phyloP scores from a whole-genome alignment of 208 protist species.

The Crithidia fasciculata region DNA sequence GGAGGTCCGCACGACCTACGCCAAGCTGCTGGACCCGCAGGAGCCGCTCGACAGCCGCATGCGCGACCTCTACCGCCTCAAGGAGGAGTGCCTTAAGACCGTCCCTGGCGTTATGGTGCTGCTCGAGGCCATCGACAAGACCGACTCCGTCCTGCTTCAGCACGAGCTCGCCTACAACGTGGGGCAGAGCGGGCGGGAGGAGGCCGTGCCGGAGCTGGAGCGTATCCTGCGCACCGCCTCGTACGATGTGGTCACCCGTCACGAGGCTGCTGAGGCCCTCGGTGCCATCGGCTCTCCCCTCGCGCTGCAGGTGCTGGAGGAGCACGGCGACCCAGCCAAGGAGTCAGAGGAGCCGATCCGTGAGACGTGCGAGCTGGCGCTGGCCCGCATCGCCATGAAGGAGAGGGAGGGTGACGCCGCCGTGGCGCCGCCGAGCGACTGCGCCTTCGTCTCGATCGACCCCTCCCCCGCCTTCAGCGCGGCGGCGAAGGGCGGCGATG shows the following conservation, averaged over 20 bases:
- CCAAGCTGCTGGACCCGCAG: slow-evolving; percentile 69
- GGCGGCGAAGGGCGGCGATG: slow-evolving; percentile 4
- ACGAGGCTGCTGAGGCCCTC: slow-evolving; percentile 96
- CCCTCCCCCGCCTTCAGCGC: slow-evolving; percentile 88
- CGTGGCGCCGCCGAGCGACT: slow-evolving; percentile 48
- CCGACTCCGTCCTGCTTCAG: slow-evolving; percentile 95
- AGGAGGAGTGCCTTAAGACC: slow-evolving; percentile 74
- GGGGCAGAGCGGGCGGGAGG: slow-evolving; percentile 93
- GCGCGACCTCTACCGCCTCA: slow-evolving; percentile 89
- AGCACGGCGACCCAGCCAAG: slow-evolving; percentile 47
- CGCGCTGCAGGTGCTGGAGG: slow-evolving; percentile 55
- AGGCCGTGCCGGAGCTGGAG: slow-evolving; percentile 82
- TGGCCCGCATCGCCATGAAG: slow-evolving; percentile 73
- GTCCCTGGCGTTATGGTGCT: slow-evolving; percentile 57
- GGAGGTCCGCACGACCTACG: slow-evolving; percentile 64
- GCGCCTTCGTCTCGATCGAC: slow-evolving; percentile 91
- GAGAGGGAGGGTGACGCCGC: slow-evolving; percentile 61
- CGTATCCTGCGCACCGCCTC: slow-evolving; percentile 68
- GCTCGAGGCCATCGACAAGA: slow-evolving; percentile 78
- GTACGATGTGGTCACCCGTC: slow-evolving; percentile 95
- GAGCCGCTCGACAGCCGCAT: slow-evolving; percentile 85
- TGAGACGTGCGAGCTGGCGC: slow-evolving; percentile 95
- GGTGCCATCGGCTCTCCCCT: slow-evolving; percentile 77
- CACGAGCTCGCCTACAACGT: slow-evolving; percentile 98
- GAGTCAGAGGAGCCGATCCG: slow-evolving; percentile 79